These are phyloP conservation scores for Tricholoma sp. DNA, from an alignment of 768 basidiomycete species.

Conservation along the genomic window DNA sequence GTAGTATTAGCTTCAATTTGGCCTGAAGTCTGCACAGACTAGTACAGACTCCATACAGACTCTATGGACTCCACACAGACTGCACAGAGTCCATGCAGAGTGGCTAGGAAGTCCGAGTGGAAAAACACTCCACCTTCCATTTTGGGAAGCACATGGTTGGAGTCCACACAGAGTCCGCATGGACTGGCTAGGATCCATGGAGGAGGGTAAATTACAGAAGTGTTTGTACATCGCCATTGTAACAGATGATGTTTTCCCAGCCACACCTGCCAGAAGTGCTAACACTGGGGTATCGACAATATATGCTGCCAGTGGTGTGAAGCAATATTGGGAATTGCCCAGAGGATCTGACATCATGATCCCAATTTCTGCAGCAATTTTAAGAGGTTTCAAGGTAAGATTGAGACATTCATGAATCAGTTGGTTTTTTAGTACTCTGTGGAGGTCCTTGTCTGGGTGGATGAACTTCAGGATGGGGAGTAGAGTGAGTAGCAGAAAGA, in stretches of 20 bases:
- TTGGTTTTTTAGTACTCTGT: constrained; percentile 18
- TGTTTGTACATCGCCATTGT: constrained; percentile 22
- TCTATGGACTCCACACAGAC: no score
- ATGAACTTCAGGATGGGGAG: constrained; percentile 14
- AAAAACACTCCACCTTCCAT: no score
- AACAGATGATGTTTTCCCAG: constrained; percentile 24
- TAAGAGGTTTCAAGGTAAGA: constrained; percentile 22
- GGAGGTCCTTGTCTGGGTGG: constrained; percentile 1
- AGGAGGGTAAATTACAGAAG: no score
- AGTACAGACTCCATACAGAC: no score
- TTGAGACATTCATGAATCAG: constrained; percentile 25
- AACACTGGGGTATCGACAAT: constrained; percentile 28
- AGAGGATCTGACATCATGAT: constrained; percentile 24
- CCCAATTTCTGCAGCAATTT: constrained; percentile 21
- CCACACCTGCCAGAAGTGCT: constrained; percentile 21
- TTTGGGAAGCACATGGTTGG: no score
- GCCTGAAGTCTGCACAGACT: no score
- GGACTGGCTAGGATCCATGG: no score
- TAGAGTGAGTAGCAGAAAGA: constrained; percentile 13
- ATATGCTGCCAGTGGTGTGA: constrained; percentile 22
- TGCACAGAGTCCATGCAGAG: no score
- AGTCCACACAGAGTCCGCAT: no score
- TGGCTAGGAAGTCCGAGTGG: no score
- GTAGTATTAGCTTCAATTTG: no score
- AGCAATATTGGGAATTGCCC: constrained; percentile 18